Evolutionary conservation across 2,329 filamentous ascomycete species (phyloP).

Genomic region (Pseudogymnoascus sp.): DNA sequence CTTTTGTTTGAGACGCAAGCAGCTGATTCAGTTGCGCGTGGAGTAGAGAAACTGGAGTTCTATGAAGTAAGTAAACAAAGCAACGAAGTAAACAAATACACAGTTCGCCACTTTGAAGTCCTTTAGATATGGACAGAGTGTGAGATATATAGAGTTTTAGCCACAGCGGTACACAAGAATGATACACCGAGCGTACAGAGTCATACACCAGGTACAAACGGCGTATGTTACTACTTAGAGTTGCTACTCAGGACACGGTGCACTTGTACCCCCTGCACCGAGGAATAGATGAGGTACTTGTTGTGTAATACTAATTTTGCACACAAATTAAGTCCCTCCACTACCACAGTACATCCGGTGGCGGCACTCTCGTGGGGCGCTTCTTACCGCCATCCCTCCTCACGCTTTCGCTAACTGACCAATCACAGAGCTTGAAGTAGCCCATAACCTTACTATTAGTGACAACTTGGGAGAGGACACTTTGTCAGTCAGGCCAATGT

Average conservation of each 20-base stretch:
- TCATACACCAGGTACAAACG: neutral
- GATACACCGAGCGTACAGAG: neutral
- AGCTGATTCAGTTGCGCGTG: neutral
- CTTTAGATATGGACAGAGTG: slow-evolving; percentile 2
- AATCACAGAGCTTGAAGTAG: slow-evolving; percentile 7
- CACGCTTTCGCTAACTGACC: neutral
- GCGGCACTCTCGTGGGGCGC: slow-evolving; percentile 3
- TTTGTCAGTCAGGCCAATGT: slow-evolving; percentile 9
- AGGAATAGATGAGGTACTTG: neutral
- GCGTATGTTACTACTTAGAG: neutral
- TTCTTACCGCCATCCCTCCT: slow-evolving; percentile 5
- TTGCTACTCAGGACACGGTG: neutral
- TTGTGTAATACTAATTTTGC: neutral
- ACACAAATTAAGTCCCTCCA: neutral
- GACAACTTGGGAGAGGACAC: slow-evolving; percentile 8
- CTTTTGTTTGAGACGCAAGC: neutral
- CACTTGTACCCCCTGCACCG: neutral
- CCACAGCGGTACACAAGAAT: neutral
- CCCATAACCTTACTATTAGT: slow-evolving; percentile 7
- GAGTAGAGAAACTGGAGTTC: neutral
- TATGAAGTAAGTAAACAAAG: neutral
- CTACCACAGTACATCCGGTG: neutral
- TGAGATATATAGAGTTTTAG: slow-evolving; percentile 6
- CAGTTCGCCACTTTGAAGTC: neutral
- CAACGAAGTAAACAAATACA: neutral